Conservation (phyloP, 2,329 filamentous ascomycete species). For the Stachybotrys chartarum region DNA sequence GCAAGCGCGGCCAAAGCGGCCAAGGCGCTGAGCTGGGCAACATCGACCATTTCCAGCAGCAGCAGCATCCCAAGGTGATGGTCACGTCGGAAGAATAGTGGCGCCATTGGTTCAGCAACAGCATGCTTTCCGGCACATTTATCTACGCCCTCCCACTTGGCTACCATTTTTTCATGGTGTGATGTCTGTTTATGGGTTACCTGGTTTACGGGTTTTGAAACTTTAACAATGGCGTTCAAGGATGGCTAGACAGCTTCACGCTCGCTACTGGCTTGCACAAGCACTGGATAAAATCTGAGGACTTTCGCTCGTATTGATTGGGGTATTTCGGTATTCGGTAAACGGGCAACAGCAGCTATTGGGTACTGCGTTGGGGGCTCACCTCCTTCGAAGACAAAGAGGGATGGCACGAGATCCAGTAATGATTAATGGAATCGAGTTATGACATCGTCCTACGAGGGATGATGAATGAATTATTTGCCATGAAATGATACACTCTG, state of each 20-base stretch:
- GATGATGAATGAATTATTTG: not conserved
- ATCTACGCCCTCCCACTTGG: not conserved
- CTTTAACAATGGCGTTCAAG: not conserved
- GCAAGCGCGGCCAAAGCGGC: slow-evolving; percentile 60
- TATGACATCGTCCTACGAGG: not conserved
- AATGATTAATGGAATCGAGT: not conserved
- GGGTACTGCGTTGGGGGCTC: not conserved
- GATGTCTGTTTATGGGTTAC: not conserved
- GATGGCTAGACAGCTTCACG: not conserved
- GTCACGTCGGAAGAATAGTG: slow-evolving; percentile 13
- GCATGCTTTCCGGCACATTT: no score
- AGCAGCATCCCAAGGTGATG: slow-evolving; percentile 13
- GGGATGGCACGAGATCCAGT: not conserved
- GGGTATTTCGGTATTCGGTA: not conserved
- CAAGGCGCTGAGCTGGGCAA: slow-evolving; percentile 64
- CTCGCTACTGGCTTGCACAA: not conserved
- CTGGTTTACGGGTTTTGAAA: no score
- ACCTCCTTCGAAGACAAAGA: not conserved
- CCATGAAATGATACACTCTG: no score
- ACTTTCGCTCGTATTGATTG: not conserved
- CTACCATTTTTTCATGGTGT: not conserved
- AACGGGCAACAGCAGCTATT: not conserved
- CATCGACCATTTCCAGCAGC: slow-evolving; percentile 37
- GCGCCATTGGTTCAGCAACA: not conserved
- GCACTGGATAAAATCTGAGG: not conserved